phyloP scores from a whole-genome alignment of 495 filamentous ascomycete genomes.

The Usnea hakonensis region DNA sequence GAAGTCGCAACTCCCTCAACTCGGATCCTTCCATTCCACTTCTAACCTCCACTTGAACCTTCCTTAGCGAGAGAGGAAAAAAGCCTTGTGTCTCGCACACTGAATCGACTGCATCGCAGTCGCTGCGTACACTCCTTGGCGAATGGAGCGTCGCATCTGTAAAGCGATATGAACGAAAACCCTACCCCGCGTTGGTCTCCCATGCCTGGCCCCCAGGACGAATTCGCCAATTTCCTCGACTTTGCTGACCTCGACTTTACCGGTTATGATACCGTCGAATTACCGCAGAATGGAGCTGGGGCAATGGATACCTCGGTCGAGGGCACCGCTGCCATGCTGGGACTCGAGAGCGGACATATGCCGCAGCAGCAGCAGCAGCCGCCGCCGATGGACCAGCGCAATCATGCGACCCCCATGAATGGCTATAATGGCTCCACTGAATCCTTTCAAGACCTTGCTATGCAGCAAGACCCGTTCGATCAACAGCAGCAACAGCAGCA shows the following conservation, averaged over 20 bases:
- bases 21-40: neutral
- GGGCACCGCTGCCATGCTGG: constrained; percentile 9
- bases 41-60: neutral
- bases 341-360: constrained; percentile 19
- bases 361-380: constrained; percentile 22
- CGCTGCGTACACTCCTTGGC: neutral
- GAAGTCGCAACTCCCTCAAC: neutral
- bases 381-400: constrained; percentile 32
- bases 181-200: constrained; percentile 21
- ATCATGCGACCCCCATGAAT: constrained; percentile 28
- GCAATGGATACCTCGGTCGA: constrained; percentile 18
- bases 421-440: constrained; percentile 34
- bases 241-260: constrained; percentile 43
- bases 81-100: neutral
- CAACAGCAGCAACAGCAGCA: constrained; percentile 26
- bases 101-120: constrained; percentile 6
- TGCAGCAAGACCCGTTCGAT: constrained; percentile 23
- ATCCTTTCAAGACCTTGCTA: constrained; percentile 15
- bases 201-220: constrained; percentile 35
- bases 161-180: constrained; percentile 18
- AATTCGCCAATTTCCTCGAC: constrained; percentile 48
- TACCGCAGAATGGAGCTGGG: constrained; percentile 18
- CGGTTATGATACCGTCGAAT: constrained; percentile 37
- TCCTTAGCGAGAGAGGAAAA: neutral
- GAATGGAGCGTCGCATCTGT: constrained; percentile 17